Conservation (phyloP, 2,329 filamentous ascomycete species). For the Fusarium buxicola region DNA sequence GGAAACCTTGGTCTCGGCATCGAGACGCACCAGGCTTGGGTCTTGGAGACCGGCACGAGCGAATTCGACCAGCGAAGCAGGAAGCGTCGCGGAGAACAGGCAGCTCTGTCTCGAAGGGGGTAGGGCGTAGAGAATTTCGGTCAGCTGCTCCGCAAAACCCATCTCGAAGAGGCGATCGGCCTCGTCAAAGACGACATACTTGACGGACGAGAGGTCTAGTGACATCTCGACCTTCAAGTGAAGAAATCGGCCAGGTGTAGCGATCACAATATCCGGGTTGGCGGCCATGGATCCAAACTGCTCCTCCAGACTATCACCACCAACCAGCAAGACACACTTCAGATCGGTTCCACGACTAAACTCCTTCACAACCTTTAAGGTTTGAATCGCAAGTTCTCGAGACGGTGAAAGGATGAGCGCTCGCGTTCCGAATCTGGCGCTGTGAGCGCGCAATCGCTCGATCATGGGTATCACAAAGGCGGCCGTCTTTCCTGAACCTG, state of each 20-base stretch:
- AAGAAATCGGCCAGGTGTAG: conserved; percentile 94
- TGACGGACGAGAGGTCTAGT: conserved; percentile 88
- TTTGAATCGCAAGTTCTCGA: conserved; percentile 93
- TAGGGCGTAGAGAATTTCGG: conserved; percentile 90
- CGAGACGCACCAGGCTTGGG: conserved; percentile 87
- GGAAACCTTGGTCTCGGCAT: conserved; percentile 95
- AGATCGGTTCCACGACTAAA: conserved; percentile 90
- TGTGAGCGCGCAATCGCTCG: conserved; percentile 89
- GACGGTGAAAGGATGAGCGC: conserved; percentile 92
- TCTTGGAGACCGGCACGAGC: conserved; percentile 93
- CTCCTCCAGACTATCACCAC: conserved; percentile 94
- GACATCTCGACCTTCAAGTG: conserved; percentile 98
- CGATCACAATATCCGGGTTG: conserved; percentile 97
- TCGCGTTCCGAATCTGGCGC: conserved; percentile 84
- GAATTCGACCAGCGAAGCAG: conserved; percentile 95
- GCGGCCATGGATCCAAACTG: conserved; percentile 93
- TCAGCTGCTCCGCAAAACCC: conserved; percentile 94
- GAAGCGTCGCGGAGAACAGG: conserved; percentile 94
- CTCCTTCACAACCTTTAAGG: conserved; percentile 95
- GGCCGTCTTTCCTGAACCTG: conserved; percentile 98
- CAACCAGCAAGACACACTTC: conserved; percentile 89
- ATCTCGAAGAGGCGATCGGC: conserved; percentile 98
- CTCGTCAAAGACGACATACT: conserved; percentile 97
- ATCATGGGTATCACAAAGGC: conserved; percentile 99
- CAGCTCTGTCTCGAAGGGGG: conserved; percentile 88